Conservation (phyloP, 371 early-diverging fungal genomes). For the Zychaea mexicana region DNA sequence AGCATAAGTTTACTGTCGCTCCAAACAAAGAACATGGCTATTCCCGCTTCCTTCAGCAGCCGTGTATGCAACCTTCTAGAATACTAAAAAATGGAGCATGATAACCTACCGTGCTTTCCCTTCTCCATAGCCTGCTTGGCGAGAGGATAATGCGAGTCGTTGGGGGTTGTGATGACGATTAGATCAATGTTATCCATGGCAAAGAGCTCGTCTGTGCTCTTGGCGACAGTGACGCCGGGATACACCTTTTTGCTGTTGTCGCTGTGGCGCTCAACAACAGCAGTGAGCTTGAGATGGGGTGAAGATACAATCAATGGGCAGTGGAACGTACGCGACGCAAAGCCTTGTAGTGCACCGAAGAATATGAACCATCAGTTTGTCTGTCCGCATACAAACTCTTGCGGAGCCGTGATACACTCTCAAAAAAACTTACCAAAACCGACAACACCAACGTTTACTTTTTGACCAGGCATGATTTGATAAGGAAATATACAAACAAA, state of each 20-base stretch:
- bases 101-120: constrained; percentile 64
- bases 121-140: constrained; percentile 64
- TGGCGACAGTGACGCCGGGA: constrained; percentile 55
- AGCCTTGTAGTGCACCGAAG: constrained; percentile 18
- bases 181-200: constrained; percentile 58
- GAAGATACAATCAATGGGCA: constrained; percentile 67
- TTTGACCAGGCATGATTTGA: constrained; percentile 8
- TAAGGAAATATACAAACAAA: neutral
- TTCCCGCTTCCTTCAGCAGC: no score
- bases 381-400: neutral
- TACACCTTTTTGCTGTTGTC: constrained; percentile 46
- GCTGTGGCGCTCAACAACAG: constrained; percentile 62
- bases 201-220: constrained; percentile 59
- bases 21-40: neutral
- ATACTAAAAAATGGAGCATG: neutral
- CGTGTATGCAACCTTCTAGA: no score
- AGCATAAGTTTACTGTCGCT: no score
- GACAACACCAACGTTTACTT: constrained; percentile 70
- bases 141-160: constrained; percentile 65
- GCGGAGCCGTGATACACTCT: neutral
- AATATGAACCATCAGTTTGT: neutral
- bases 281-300: constrained; percentile 52
- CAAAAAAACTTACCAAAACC: constrained; percentile 59
- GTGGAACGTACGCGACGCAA: constrained; percentile 61
- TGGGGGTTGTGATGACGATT: constrained; percentile 76